Base-by-base conservation (phyloP, 441 rosid genomes). In the Croton laevigatus region DNA sequence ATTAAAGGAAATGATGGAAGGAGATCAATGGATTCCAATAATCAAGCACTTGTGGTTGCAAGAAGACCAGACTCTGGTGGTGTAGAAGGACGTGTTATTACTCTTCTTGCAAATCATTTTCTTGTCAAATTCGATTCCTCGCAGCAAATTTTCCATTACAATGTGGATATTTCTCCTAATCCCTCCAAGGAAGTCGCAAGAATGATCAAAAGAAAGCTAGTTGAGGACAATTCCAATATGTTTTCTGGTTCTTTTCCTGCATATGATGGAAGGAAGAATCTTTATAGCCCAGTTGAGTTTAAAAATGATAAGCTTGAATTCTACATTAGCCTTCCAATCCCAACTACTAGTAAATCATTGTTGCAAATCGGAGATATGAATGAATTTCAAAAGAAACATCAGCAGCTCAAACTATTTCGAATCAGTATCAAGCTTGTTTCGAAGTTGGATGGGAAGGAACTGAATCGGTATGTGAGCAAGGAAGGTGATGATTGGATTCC, bases 21-120 rank as follows among this genome's bases (percentile, higher is more conserved):
- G 72, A 84, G 78, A 73, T 68, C 45, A 34, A 71, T 36, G 70
- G 81, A 70, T 68, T 79, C 81, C 71, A 74, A 70, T 51, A 68
- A 59, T 65, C 78, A 84, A 70, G 75, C 81, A 68, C 80, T 90
- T 16, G 87, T 83, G 67, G 84, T 75, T 75, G 89, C 96, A 69
- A 83, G 80, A 80, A 89, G 98, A 81, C 98, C 98, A 2, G 98
- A 94, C 79, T 77, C 81, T 42, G 97, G 98, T 38, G 98, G 98
- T 61, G 85, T 84, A 51, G 91, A 90, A 68, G 99, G 98, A 69
- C 72, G 75, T 10, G 85, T 85, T 45, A 83, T 94, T 48, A 82
- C 87, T 66, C 96, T 92, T 9, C 87, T 94, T 10, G 99, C 99
- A 67, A 94, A 92, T 79, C 98, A 94, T 89, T 92, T 90, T 73